These are phyloP conservation scores for Ambrosiella cleistominuta DNA, from an alignment of 2,329 filamentous ascomycete genomes.

Conservation along the genomic window DNA sequence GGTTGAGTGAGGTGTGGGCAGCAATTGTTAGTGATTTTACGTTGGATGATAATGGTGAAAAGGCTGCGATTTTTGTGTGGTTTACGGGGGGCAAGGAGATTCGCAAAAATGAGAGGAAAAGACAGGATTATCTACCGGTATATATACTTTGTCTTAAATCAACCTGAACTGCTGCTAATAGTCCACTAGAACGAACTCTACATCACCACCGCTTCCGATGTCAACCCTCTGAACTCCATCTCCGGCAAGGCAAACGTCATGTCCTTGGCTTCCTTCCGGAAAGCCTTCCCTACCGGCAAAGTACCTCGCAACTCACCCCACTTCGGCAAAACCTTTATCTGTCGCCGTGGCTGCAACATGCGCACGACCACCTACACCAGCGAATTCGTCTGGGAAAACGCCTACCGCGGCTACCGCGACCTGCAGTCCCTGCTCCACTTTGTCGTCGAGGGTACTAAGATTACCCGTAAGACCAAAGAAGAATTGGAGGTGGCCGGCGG, in stretches of 20 bases:
- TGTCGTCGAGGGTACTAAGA: constrained; percentile 56
- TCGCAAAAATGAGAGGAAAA: constrained; percentile 63
- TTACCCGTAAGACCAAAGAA: constrained; percentile 27
- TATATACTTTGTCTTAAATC: constrained; percentile 13
- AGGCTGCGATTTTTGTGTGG: constrained; percentile 85
- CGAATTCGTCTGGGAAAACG: constrained; percentile 80
- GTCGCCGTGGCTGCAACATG: constrained; percentile 75
- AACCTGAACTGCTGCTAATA: not conserved
- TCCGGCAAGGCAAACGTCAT: constrained; percentile 74
- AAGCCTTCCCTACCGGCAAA: constrained; percentile 55
- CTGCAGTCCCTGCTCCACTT: constrained; percentile 48
- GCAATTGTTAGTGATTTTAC: constrained; percentile 73
- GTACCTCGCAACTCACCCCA: constrained; percentile 56
- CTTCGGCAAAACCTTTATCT: constrained; percentile 75
- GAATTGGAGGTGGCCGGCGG: not conserved
- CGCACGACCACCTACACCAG: constrained; percentile 80
- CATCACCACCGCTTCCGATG: constrained; percentile 70
- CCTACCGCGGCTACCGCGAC: constrained; percentile 50
- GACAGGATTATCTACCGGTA: constrained; percentile 58
- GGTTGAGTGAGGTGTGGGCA: constrained; percentile 76
- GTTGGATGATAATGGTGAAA: constrained; percentile 56
- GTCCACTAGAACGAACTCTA: constrained; percentile 64
- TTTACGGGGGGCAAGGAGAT: constrained; percentile 87
- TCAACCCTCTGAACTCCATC: constrained; percentile 74
- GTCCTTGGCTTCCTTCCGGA: constrained; percentile 51